Percentiles rank a stretch among this genome's conserved stretches.
Conservation (phyloP, 2,329 filamentous ascomycete species). For the Alternaria alternata region DNA sequence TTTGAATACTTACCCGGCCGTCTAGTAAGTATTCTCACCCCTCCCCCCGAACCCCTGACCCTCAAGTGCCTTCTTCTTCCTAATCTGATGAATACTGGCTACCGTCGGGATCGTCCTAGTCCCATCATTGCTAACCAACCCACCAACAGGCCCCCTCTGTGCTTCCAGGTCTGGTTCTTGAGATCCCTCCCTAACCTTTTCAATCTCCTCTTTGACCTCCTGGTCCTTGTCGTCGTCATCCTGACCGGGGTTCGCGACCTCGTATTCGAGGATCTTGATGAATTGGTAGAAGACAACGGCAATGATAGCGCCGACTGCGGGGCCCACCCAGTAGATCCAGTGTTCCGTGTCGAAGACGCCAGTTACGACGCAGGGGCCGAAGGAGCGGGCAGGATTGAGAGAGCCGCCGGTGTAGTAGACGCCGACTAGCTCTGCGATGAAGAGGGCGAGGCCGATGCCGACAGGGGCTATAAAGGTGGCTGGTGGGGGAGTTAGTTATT, state of each 20-base stretch:
- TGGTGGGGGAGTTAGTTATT: constrained; percentile 10
- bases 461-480: constrained; percentile 75
- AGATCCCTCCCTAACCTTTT: constrained; percentile 18
- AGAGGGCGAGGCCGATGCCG: constrained; percentile 75
- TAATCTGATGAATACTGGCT: neutral
- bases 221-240: constrained; percentile 42
- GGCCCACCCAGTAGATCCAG: constrained; percentile 62
- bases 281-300: constrained; percentile 60
- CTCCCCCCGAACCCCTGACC: constrained; percentile 13
- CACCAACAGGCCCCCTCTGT: neutral
- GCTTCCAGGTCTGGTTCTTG: constrained; percentile 6
- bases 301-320: constrained; percentile 53
- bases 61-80: constrained; percentile 1
- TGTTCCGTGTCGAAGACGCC: constrained; percentile 54
- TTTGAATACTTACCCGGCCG: neutral
- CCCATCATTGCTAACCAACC: neutral
- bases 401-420: constrained; percentile 58
- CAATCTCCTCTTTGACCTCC: constrained; percentile 25
- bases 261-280: constrained; percentile 54
- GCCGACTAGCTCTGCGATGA: constrained; percentile 65
- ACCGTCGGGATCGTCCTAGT: neutral
- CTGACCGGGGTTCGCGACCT: constrained; percentile 49
- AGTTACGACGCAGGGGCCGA: constrained; percentile 55
- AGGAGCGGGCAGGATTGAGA: constrained; percentile 57
- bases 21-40: constrained; percentile 5